Evolutionary conservation across 495 filamentous ascomycete species (phyloP).

Genomic region (Penicillium verhagenii): DNA sequence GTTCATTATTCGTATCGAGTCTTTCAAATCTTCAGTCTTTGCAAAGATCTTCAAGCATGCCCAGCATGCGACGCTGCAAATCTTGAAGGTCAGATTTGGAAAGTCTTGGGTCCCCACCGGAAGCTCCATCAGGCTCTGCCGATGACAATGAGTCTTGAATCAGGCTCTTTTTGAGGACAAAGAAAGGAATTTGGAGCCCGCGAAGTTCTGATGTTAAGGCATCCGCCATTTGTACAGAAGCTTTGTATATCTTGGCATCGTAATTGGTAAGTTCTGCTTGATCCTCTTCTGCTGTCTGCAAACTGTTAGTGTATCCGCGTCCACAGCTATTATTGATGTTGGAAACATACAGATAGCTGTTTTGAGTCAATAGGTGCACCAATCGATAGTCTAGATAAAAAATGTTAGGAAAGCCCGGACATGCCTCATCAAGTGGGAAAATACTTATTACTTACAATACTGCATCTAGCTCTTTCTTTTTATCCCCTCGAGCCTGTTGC

Average conservation of each 20-base stretch:
- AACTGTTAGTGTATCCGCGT: slow-evolving; percentile 1
- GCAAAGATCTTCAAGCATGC: slow-evolving; percentile 62
- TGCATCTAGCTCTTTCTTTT: slow-evolving; percentile 52
- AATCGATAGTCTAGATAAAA: slow-evolving; percentile 34
- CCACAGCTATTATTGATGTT: not conserved
- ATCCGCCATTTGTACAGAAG: slow-evolving; percentile 57
- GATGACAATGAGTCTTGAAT: slow-evolving; percentile 21
- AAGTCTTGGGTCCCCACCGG: slow-evolving; percentile 9
- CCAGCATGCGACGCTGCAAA: slow-evolving; percentile 60
- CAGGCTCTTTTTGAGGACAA: slow-evolving; percentile 48
- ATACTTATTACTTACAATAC: slow-evolving; percentile 36
- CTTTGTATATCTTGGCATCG: slow-evolving; percentile 60
- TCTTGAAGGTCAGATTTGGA: slow-evolving; percentile 47
- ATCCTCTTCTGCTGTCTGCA: slow-evolving; percentile 44
- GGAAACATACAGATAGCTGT: slow-evolving; percentile 33
- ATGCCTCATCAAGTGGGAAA: not conserved
- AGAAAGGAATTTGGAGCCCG: slow-evolving; percentile 64
- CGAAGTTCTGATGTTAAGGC: slow-evolving; percentile 56
- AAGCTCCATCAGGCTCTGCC: slow-evolving; percentile 1
- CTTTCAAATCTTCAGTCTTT: slow-evolving; percentile 34
- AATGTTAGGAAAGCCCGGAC: too few relatives aligned
- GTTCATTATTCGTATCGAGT: too few relatives aligned
- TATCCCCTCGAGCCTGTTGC: slow-evolving; percentile 48
- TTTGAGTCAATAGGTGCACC: slow-evolving; percentile 38
- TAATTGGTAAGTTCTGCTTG: slow-evolving; percentile 55